Conservation (phyloP, 129 eudicot genomes). For the Cynara cardunculus region DNA sequence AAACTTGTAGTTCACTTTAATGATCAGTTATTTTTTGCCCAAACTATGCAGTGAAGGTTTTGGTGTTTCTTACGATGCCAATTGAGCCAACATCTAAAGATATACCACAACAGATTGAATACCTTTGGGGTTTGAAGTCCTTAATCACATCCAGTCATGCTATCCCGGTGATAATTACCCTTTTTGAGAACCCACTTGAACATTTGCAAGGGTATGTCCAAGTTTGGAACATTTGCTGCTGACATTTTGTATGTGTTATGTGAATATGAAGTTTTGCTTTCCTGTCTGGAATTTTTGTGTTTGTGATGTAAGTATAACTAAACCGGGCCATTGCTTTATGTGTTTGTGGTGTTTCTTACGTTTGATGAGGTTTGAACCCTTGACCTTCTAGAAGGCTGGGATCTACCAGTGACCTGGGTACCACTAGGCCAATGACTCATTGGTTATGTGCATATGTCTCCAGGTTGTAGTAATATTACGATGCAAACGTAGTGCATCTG, state of each 20-base stretch:
- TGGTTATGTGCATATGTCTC: not conserved
- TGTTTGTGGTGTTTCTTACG: too few relatives aligned
- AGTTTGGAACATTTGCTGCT: constrained; percentile 11
- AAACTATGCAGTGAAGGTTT: constrained; percentile 67
- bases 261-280: not conserved
- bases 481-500: not conserved
- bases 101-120: constrained; percentile 78
- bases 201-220: constrained; percentile 66
- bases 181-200: constrained; percentile 80
- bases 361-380: not conserved
- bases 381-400: not conserved
- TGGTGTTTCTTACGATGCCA: constrained; percentile 98
- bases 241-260: not conserved
- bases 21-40: not conserved
- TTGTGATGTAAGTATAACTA: not conserved
- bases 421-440: not conserved
- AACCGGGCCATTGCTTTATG: not conserved
- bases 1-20: not conserved
- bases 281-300: not conserved
- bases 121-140: constrained; percentile 76
- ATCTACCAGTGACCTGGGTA: not conserved
- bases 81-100: constrained; percentile 76
- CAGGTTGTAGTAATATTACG: not conserved
- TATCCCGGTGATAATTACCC: constrained; percentile 67
- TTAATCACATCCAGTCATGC: constrained; percentile 59